Base-by-base conservation (phyloP, 371 early-diverging fungal species). In the Blakeslea trispora region DNA sequence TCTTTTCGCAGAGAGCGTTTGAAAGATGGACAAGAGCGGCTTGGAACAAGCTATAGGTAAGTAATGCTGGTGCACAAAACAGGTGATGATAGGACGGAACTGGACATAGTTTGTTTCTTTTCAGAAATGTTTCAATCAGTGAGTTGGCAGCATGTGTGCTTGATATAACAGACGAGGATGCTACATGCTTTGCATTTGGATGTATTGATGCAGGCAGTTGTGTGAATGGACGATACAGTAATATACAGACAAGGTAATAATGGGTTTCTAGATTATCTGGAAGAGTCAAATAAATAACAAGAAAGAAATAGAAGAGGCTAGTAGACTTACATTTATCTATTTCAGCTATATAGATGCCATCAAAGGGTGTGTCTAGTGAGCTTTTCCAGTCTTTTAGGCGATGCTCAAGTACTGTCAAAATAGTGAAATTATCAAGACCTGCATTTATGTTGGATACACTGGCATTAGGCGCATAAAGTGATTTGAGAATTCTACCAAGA, bases 151-250 rank as follows among this genome's bases (percentile, higher is more conserved):
- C 66, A 23, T 66, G 54, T 5, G 50, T 53, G 42, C 71, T 61
- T 2, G 49, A 53, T 21, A 23, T 48, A 4, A 61, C 51, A 5
- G 71, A 66, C 17, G 66, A 64, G 48, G 46, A 73, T 54, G 28
- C 68, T 61, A 65, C 79, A 14, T 57, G 44, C 28, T 37, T 37
- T 37, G 14, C 3, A 37, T 14, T 14, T 37, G 37, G 37, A 14
- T 37, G 14, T 37, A 2, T 37, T 14, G 9, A 13, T 37, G 37
- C 14, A 6, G 13, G 2, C 2, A 37, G 15, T 9, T 21, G 53
- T 15, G 64, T 55, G 48, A 74, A 84, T 0, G 82, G 84, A 17
- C 82, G 65, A 55, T 81, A 81, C 19, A 82, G 53, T 31, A 84
- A 55, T 22, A 84, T 64, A 18, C 76, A 52, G 10, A 77, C 57